A percentile compares a stretch with the other conserved stretches of the same genome.
These are phyloP conservation scores for Cyclocybe cylindracea DNA, from an alignment of 768 basidiomycete species.

Conservation along the genomic window DNA sequence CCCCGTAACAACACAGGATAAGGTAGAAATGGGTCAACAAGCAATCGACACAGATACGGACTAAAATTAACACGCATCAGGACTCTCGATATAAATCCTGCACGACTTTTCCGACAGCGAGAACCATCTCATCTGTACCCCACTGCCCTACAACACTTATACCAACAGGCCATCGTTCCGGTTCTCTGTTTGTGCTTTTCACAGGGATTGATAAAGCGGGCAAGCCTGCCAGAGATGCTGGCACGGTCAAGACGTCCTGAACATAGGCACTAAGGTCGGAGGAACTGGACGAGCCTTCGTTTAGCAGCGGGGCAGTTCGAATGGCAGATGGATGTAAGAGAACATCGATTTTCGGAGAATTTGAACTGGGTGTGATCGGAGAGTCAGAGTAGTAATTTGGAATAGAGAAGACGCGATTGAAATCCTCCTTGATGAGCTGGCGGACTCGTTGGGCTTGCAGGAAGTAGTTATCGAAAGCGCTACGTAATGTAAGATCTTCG, in stretches of 20 bases:
- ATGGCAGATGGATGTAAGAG: slow-evolving; percentile 88
- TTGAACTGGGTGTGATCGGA: neutral
- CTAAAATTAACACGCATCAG: neutral
- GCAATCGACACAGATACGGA: neutral
- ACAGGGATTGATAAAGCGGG: slow-evolving; percentile 79
- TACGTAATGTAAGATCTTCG: slow-evolving; percentile 27
- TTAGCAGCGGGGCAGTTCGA: slow-evolving; percentile 72
- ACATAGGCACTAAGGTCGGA: slow-evolving; percentile 62
- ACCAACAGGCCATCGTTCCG: slow-evolving; percentile 82
- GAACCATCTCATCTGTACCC: slow-evolving; percentile 69
- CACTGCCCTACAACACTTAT: slow-evolving; percentile 85
- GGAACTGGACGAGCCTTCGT: slow-evolving; percentile 6
- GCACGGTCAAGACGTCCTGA: slow-evolving; percentile 91
- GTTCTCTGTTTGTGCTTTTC: slow-evolving; percentile 13
- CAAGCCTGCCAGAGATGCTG: slow-evolving; percentile 87
- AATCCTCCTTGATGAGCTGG: slow-evolving; percentile 69
- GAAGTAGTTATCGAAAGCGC: slow-evolving; percentile 98
- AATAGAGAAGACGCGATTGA: slow-evolving; percentile 64
- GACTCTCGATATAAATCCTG: slow-evolving; percentile 8
- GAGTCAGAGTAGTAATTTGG: slow-evolving; percentile 47
- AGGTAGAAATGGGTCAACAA: neutral
- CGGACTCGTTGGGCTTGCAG: slow-evolving; percentile 89
- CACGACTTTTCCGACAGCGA: slow-evolving; percentile 48
- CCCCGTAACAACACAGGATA: too few relatives aligned
- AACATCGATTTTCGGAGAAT: slow-evolving; percentile 61